phyloP scores from a whole-genome alignment of 352 stramenopile species.

The Globisporangium canariense region DNA sequence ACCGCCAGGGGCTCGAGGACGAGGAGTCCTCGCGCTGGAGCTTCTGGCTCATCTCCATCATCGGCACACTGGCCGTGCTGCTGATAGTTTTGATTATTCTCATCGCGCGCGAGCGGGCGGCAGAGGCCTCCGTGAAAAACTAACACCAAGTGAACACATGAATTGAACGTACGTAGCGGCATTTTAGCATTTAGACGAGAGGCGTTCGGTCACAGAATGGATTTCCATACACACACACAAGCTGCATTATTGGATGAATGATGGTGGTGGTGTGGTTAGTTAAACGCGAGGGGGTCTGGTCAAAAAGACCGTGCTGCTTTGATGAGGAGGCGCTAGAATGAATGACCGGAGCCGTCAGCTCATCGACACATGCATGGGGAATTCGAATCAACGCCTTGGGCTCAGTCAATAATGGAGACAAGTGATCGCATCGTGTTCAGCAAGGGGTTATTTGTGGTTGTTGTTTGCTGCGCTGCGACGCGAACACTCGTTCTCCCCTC shows the following conservation, averaged over 20 bases:
- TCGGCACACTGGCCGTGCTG: conserved; percentile 61
- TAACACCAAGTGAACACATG: conserved; percentile 1
- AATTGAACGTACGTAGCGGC: not conserved
- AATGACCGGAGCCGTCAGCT: no score
- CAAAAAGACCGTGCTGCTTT: not conserved
- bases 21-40: conserved; percentile 69
- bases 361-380: not conserved
- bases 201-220: not conserved
- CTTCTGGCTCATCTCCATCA: conserved; percentile 74
- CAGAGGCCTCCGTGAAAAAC: conserved; percentile 14
- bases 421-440: conserved; percentile 28
- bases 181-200: not conserved
- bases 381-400: not conserved
- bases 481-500: not conserved
- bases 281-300: not conserved
- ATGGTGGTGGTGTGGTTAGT: not conserved
- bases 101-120: conserved; percentile 53
- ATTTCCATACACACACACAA: not conserved
- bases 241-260: not conserved
- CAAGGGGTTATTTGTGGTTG: conserved; percentile 19
- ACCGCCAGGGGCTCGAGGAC: conserved; percentile 77
- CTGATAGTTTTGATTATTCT: conserved; percentile 79
- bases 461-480: conserved; percentile 1
- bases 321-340: no score
- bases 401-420: conserved; percentile 4